Evolutionary conservation across 257 asterid genomes (phyloP).

Genomic region (Solanum chaucha): DNA sequence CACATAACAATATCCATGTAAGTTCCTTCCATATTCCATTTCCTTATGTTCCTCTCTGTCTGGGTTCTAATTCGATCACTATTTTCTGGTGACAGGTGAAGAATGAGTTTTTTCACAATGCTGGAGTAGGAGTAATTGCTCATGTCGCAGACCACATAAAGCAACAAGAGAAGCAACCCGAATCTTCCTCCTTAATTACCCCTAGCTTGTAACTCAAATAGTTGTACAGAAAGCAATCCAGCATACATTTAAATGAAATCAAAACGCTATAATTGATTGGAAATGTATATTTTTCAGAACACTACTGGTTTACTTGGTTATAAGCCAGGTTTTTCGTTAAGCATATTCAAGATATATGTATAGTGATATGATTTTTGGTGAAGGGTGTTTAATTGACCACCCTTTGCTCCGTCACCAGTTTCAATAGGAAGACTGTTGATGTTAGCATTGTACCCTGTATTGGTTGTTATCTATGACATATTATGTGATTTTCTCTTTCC

Average conservation of each 20-base stretch:
- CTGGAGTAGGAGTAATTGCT: constrained; percentile 82
- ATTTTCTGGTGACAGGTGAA: constrained; percentile 51
- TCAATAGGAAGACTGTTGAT: neutral
- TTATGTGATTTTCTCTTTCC: neutral
- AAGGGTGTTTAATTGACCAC: neutral
- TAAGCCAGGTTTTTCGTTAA: neutral
- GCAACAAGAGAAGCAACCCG: constrained; percentile 55
- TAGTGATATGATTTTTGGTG: neutral
- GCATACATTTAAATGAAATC: neutral
- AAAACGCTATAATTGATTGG: neutral
- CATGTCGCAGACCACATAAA: constrained; percentile 84
- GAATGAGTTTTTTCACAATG: constrained; percentile 65
- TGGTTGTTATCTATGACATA: neutral
- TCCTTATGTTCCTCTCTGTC: neutral
- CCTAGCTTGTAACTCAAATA: constrained; percentile 39
- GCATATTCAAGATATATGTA: neutral
- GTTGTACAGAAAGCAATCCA: neutral
- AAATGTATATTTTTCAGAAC: neutral
- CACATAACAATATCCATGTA: constrained; percentile 82
- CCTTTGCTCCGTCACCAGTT: neutral
- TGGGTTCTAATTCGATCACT: neutral
- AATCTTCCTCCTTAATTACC: constrained; percentile 32
- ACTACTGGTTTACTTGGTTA: neutral
- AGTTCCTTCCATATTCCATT: neutral
- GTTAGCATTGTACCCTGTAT: neutral